Evolutionary conservation across 2,329 filamentous ascomycete genomes (phyloP), one percentile per base, ranked within the genome.

Genomic region (Periconia sp.): DNA sequence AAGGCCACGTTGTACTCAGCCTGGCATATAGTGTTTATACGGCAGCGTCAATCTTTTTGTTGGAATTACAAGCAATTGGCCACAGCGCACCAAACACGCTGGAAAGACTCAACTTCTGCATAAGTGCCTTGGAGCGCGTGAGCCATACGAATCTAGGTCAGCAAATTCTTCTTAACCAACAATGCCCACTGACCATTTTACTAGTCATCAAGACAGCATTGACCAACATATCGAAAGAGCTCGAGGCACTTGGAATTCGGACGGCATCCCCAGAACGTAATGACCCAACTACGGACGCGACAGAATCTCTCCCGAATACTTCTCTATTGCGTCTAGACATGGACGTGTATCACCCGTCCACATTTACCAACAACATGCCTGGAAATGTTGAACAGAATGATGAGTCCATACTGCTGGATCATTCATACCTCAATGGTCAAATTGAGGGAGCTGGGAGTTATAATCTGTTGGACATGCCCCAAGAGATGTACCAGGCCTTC

Each of bases 11-110:
- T 8, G 55, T 57, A 15, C 40, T 57, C 13, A 46, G 44, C n/a
- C 33, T 57, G 27, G 52, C 55, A 1, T 57, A 57, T 41, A 57
- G 55, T 23, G 47, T 57, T 19, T 57, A 57, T 27, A 54, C 47
- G 6, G 55, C 55, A 20, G 52, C 52, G 19, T 57, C 55, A 2
- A 57, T 57, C 1, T 57, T 57, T 27, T 23, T 57, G 27, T 50
- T 57, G 1, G 52, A 57, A 43, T 18, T 54, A 1, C 55, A 57
- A 49, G 55, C 55, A 31, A 42, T 53, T 10, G 52, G 52, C 20
- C 41, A 52, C 9, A 47, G 30, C 19, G 49, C 49, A 23, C 45
- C 52, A 41, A 54, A 35, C 37, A 52, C 52, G 14, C 18, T 52
- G 17, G 49, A 54, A 27, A 52, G 55, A 19, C 30, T 57, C 15